Evolutionary conservation across 371 early-diverging fungal genomes (phyloP), one percentile per base, ranked within the genome.

Genomic region (Mucor mucedo): DNA sequence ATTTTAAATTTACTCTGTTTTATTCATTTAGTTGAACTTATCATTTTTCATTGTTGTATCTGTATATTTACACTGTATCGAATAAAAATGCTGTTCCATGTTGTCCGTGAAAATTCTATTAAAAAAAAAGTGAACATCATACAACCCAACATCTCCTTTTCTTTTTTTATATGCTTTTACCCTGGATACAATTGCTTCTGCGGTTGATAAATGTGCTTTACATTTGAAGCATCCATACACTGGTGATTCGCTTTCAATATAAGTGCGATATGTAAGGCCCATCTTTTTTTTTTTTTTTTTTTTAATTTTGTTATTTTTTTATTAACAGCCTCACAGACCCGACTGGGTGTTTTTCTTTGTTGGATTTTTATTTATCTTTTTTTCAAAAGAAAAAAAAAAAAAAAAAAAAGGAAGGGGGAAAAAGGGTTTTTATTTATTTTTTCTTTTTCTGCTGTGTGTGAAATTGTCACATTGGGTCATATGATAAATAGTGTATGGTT

Each of bases 121-220:
- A 42, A 40, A 42, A 41, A 44, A 40, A n/a, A 40, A 55, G 44
- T 30, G 30, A 5, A 29, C 44, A 29, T 30, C 7, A 27, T 50
- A 28, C 45, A 44, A 30, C 2, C n/a, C 5, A 14, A 5, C 16
- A 44, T 42, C 4, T 14, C 4, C 4, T 14, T 0, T 44, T n/a
- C 16, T 0, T n/a, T 44, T 44, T 14, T 44, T 13, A 13, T 21
- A 21, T 0, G 21, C 21, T 13, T 42, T 52, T 85, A 86, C 91
- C 82, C 75, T 89, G 32, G 91, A 91, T 39, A 91, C 70, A 55
- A 93, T 79, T 48, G 78, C 78, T 10, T 87, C 88, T 6, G 66
- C 68, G 11, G 89, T 87, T 9, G 91, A 82, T 28, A 93, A 77
- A 58, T 93, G 93, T 14, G 91, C 91, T 60, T 85, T 70, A 70